Evolutionary conservation across 1,284 basidiomycete genomes (phyloP).

Genomic region (Mycena citricolor): DNA sequence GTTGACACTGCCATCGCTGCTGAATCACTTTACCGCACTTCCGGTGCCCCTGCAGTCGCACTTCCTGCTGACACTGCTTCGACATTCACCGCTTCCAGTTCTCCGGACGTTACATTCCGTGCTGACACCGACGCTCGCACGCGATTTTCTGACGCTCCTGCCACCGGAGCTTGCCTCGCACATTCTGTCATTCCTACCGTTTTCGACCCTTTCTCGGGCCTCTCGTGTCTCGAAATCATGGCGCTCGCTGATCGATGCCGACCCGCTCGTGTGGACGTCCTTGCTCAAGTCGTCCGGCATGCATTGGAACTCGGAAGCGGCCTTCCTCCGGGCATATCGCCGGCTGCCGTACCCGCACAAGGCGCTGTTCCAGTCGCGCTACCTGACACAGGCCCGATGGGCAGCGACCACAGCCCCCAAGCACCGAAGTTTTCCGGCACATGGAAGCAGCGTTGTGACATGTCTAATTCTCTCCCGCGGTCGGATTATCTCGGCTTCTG

Average conservation of each 20-base stretch:
- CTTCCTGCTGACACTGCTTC: conserved; percentile 79
- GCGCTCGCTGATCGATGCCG: conserved; percentile 81
- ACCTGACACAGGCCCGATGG: conserved; percentile 78
- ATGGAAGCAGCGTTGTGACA: conserved; percentile 88
- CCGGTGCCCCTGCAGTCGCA: conserved; percentile 80
- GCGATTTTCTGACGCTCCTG: conserved; percentile 84
- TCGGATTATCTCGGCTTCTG: conserved; percentile 93
- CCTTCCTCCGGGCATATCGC: conserved; percentile 63
- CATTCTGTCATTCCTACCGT: conserved; percentile 76
- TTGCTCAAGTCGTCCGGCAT: conserved; percentile 75
- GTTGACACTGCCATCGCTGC: conserved; percentile 73
- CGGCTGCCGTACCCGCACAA: conserved; percentile 78
- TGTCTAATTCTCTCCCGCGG: conserved; percentile 91
- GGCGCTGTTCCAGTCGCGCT: conserved; percentile 81
- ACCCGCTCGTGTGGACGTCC: conserved; percentile 82
- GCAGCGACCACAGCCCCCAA: conserved; percentile 70
- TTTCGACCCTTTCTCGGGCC: conserved; percentile 74
- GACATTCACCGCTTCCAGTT: conserved; percentile 81
- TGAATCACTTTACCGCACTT: conserved; percentile 71
- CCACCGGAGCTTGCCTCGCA: conserved; percentile 84
- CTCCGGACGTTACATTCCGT: conserved; percentile 81
- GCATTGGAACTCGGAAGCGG: conserved; percentile 80
- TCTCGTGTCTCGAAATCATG: conserved; percentile 81
- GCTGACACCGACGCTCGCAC: conserved; percentile 79
- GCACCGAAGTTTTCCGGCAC: conserved; percentile 81